These are phyloP conservation scores for Hansenula lynferdii DNA, from an alignment of 1,139 yeast genomes.

Conservation along the genomic window DNA sequence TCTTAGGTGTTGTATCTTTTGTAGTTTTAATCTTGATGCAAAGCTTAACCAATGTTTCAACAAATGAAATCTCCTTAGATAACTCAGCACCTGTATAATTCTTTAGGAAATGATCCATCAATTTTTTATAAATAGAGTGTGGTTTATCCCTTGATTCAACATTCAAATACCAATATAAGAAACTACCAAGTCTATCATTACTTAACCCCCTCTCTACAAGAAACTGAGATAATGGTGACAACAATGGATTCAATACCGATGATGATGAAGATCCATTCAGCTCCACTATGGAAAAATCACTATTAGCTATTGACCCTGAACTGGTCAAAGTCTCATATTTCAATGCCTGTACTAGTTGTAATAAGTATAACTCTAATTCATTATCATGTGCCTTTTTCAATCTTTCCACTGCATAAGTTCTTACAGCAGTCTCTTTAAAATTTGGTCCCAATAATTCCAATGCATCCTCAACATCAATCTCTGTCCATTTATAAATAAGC, in stretches of 20 bases:
- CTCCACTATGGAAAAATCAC: constrained; percentile 40
- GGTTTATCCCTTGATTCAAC: constrained; percentile 79
- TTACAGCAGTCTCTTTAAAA: constrained; percentile 49
- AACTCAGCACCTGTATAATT: constrained; percentile 26
- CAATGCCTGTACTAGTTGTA: constrained; percentile 91
- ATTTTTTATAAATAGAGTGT: constrained; percentile 27
- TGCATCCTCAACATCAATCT: constrained; percentile 89
- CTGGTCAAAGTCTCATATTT: constrained; percentile 54
- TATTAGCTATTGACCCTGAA: constrained; percentile 13
- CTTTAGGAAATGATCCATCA: constrained; percentile 30
- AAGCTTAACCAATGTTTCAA: constrained; percentile 35
- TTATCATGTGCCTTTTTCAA: constrained; percentile 72
- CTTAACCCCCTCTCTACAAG: constrained; percentile 67
- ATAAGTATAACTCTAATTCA: constrained; percentile 73
- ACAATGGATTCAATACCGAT: constrained; percentile 8
- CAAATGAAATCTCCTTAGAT: constrained; percentile 39
- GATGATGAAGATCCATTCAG: constrained; percentile 18
- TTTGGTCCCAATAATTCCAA: constrained; percentile 79
- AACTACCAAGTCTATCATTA: constrained; percentile 69
- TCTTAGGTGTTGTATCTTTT: constrained; percentile 54
- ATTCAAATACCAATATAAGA: constrained; percentile 86
- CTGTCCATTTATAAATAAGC: constrained; percentile 55
- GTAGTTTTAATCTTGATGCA: constrained; percentile 39
- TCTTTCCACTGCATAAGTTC: constrained; percentile 87
- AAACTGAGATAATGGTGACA: constrained; percentile 73